Evolutionary conservation across 2,329 filamentous ascomycete genomes (phyloP), one percentile per base, ranked within the genome.

Genomic region (Penicillium psychrosexuale): DNA sequence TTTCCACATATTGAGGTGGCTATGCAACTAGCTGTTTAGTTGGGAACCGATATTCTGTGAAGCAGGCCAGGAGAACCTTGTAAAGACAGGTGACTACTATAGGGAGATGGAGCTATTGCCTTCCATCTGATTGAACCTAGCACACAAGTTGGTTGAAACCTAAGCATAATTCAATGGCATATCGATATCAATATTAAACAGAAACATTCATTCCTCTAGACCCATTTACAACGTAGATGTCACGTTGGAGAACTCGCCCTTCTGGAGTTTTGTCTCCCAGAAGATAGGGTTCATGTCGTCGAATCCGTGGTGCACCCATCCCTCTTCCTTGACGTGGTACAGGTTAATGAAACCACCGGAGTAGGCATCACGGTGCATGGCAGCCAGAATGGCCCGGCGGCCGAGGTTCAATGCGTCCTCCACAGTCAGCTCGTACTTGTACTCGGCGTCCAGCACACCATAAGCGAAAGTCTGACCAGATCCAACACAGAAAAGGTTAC

Each of bases 261-360:
- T 96, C 75, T 96, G 89, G 70, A 99, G 78, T 86, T 99, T 99
- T 47, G 92, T 97, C 82, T 96, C 89, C 94, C 94, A 99, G 87
- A 99, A 99, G 72, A 97, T 96, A 42, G 93, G 93, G 81, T 97
- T 97, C 66, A 93, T 97, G 77, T 99, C 94, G 65, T 82, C 91
- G 83, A 99, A 99, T 60, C 94, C 94, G 72, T 97, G 93, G 84
- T 96, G 96, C 70, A 96, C 92, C 94, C 94, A 99, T 67, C 94
- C 94, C 61, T 91, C 88, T 81, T 99, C 93, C 86, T 97, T 97
- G 73, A 99, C 92, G 72, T 99, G 94, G 78, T 99, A 99, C 72
- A 97, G 74, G 80, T 99, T 99, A 83, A 99, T 97, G 80, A 85
- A 97, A 64, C 94, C 94, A 81, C 94, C 94, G 24, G 94, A 97